Base-by-base conservation (phyloP, 768 basidiomycete species). In the Lyophyllum decastes region DNA sequence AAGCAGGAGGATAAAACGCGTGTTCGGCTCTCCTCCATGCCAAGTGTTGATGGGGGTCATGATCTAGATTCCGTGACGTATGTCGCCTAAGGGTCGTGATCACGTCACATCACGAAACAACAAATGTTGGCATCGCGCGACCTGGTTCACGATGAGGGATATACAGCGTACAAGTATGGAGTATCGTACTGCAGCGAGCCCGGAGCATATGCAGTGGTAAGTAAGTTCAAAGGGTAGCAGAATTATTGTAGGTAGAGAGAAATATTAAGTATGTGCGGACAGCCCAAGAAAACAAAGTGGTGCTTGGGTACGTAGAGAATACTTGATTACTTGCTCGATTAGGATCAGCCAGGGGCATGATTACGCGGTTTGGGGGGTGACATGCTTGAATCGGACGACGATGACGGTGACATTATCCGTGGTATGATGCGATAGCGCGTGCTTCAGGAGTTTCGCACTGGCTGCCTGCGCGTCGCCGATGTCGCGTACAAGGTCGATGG, bases 391-490 rank as follows among this genome's bases (percentile, higher is more conserved):
- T 49, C 92, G 86, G 30, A 98, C 82, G 53, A 98, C 92, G 54
- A 98, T 72, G 26, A 94, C 90, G 34, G 92, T 95, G 49, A 98
- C 87, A 73, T 99, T 99, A 72, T 99, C 97, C 41, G 90, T 91
- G 16, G 95, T 95, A 73, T 94, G 95, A 68, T 90, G 86, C 16
- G 83, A 78, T 49, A 97, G 80, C 17, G 97, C 97, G 64, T 95
- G 87, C 58, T 92, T 86, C 56, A 98, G 79, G 57, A 92, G 78
- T 55, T 76, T 81, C 47, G 83, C 75, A 64, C 88, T 90, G 5
- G 96, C 96, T 61, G 82, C 80, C 69, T 97, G 94, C 10, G 97
- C 86, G 70, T 97, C 90, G 24, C 77, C 68, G 34, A 86, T 74
- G 34, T 82, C 77, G 49, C 86, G 85, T 52, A 97, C 84, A 51